Evolutionary conservation across 2,329 filamentous ascomycete species (phyloP).

Genomic region (Tolypocladium sp.): DNA sequence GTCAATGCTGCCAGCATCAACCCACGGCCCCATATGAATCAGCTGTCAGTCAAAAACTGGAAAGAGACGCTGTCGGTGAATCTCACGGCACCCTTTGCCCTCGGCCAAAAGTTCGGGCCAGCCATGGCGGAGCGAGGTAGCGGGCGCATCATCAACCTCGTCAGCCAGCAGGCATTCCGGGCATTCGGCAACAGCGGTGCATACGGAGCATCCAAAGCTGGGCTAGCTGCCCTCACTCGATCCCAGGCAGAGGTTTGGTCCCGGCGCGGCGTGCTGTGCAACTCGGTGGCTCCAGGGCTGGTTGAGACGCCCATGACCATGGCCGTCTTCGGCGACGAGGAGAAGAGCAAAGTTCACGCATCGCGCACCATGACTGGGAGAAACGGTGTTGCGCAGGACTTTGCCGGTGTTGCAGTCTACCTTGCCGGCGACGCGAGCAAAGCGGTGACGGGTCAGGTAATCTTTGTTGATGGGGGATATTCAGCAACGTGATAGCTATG

Average conservation of each 20-base stretch:
- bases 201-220: no score
- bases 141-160: no score
- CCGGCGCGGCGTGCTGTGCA: constrained; percentile 20
- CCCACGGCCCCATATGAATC: no score
- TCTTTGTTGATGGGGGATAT: constrained; percentile 23
- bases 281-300: constrained; percentile 21
- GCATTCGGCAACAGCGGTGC: no score
- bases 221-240: constrained; percentile 12
- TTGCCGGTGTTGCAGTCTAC: constrained; percentile 19
- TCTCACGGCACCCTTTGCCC: no score
- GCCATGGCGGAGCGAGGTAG: no score
- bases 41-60: no score
- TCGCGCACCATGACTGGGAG: constrained; percentile 18
- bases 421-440: constrained; percentile 20
- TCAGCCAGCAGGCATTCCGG: no score
- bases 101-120: no score
- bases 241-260: constrained; percentile 26
- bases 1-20: no score
- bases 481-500: constrained; percentile 14
- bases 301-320: constrained; percentile 18
- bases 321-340: constrained; percentile 11
- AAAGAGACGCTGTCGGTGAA: no score
- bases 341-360: constrained; percentile 13
- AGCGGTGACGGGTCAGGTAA: constrained; percentile 21
- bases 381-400: constrained; percentile 20